These are phyloP conservation scores for Galerina sulciceps DNA, from an alignment of 768 basidiomycete genomes.

Conservation along the genomic window DNA sequence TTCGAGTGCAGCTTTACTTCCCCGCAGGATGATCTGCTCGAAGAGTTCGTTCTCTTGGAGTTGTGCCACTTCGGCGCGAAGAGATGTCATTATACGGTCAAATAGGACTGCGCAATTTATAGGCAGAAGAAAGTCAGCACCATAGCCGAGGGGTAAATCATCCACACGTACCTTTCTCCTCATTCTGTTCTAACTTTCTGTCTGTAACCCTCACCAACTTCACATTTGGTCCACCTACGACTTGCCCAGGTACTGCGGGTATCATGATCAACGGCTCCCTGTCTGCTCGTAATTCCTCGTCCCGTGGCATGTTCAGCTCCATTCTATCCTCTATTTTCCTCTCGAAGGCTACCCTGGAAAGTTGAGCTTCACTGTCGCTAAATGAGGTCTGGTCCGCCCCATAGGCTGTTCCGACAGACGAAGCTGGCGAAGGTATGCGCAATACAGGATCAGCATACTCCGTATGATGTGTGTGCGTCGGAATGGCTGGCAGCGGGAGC, in stretches of 20 bases:
- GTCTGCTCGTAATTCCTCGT: slow-evolving; percentile 46
- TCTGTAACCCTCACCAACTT: slow-evolving; percentile 18
- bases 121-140: not conserved
- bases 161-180: slow-evolving; percentile 38
- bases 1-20: slow-evolving; percentile 48
- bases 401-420: slow-evolving; percentile 55
- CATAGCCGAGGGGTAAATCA: not conserved
- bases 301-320: slow-evolving; percentile 37
- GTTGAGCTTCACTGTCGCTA: slow-evolving; percentile 45
- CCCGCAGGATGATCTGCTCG: slow-evolving; percentile 49
- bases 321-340: slow-evolving; percentile 45
- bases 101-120: slow-evolving; percentile 21
- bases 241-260: slow-evolving; percentile 1
- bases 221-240: slow-evolving; percentile 1
- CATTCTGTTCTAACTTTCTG: slow-evolving; percentile 25
- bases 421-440: slow-evolving; percentile 54
- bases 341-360: slow-evolving; percentile 44
- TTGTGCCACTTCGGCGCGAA: slow-evolving; percentile 41
- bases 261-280: slow-evolving; percentile 41
- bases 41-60: slow-evolving; percentile 54
- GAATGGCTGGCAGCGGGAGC: slow-evolving; percentile 1
- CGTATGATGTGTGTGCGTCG: slow-evolving; percentile 35
- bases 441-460: slow-evolving; percentile 55
- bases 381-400: slow-evolving; percentile 48
- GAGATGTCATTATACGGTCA: slow-evolving; percentile 37